These are phyloP conservation scores for Entomortierella parvispora DNA, from an alignment of 192 early-diverging fungal species.

Conservation along the genomic window DNA sequence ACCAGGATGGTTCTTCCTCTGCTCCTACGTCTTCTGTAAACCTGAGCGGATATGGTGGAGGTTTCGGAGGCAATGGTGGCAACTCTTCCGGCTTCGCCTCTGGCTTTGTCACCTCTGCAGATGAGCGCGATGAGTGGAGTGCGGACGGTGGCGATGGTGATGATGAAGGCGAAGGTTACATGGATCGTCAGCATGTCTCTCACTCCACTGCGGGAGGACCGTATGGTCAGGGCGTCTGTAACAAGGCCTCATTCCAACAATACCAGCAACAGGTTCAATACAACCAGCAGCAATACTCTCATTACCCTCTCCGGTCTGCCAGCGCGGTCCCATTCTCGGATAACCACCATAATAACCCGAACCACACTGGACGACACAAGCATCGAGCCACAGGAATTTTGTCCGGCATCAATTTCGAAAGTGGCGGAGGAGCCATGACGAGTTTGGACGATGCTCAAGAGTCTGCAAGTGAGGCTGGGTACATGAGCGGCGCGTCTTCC, in stretches of 20 bases:
- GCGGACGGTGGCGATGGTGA: constrained; percentile 39
- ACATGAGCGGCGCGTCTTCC: constrained; percentile 22
- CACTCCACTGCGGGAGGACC: neutral
- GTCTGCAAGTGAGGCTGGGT: constrained; percentile 38
- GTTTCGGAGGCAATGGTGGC: neutral
- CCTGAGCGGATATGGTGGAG: constrained; percentile 1
- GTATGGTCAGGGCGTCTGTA: neutral
- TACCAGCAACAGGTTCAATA: constrained; percentile 19
- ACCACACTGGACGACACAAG: constrained; percentile 7
- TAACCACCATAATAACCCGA: neutral
- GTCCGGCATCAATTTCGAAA: constrained; percentile 41
- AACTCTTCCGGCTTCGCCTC: constrained; percentile 10
- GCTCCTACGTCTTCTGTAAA: constrained; percentile 36
- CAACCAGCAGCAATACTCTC: constrained; percentile 35
- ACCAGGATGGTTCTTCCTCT: constrained; percentile 42
- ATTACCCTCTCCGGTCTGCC: constrained; percentile 17
- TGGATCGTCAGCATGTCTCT: constrained; percentile 4
- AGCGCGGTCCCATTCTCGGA: constrained; percentile 35
- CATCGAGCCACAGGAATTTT: constrained; percentile 38
- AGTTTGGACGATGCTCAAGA: constrained; percentile 29
- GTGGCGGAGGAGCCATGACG: constrained; percentile 47
- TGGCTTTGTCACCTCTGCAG: constrained; percentile 38
- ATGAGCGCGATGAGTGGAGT: constrained; percentile 52
- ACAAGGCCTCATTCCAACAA: constrained; percentile 3
- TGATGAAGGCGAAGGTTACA: constrained; percentile 37